Evolutionary conservation across 2,329 filamentous ascomycete genomes (phyloP).

Genomic region (Xylariaceae sp.): DNA sequence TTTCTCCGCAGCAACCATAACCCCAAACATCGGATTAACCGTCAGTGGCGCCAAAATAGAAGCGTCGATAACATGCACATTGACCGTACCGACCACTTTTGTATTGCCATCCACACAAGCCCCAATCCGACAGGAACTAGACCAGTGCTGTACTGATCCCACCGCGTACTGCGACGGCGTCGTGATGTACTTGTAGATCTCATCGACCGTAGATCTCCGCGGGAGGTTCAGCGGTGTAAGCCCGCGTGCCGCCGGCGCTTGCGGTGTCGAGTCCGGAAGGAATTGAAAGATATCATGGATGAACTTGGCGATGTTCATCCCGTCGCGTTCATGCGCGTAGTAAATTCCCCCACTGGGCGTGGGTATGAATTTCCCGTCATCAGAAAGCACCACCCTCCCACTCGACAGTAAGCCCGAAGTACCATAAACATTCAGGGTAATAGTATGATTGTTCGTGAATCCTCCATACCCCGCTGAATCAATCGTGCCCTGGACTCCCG

Average conservation of each 20-base stretch:
- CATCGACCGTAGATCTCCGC: conserved; percentile 39
- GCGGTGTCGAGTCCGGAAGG: conserved; percentile 31
- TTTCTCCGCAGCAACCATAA: conserved; percentile 49
- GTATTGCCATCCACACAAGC: conserved; percentile 44
- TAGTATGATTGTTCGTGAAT: conserved; percentile 39
- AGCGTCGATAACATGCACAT: conserved; percentile 47
- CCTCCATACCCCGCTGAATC: conserved; percentile 41
- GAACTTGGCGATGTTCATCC: conserved; percentile 43
- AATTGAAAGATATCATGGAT: conserved; percentile 45
- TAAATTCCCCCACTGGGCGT: conserved; percentile 39
- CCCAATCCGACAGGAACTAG: conserved; percentile 45
- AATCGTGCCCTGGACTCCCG: conserved; percentile 49
- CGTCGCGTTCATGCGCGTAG: conserved; percentile 44
- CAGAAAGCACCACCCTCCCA: conserved; percentile 39
- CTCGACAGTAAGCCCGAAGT: conserved; percentile 48
- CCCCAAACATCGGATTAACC: conserved; percentile 49
- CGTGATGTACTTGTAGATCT: conserved; percentile 47
- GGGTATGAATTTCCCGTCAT: conserved; percentile 38
- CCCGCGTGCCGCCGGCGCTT: conserved; percentile 30
- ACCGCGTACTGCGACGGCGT: conserved; percentile 42
- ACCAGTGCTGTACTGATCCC: conserved; percentile 50
- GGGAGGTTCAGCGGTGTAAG: conserved; percentile 46
- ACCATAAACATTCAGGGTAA: conserved; percentile 53
- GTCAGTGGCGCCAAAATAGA: conserved; percentile 46
- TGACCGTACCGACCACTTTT: conserved; percentile 42